A percentile compares a stretch with the other conserved stretches of the same genome.
Evolutionary conservation across 495 filamentous ascomycete species (phyloP).

Genomic region (Geoglossum glabrum): DNA sequence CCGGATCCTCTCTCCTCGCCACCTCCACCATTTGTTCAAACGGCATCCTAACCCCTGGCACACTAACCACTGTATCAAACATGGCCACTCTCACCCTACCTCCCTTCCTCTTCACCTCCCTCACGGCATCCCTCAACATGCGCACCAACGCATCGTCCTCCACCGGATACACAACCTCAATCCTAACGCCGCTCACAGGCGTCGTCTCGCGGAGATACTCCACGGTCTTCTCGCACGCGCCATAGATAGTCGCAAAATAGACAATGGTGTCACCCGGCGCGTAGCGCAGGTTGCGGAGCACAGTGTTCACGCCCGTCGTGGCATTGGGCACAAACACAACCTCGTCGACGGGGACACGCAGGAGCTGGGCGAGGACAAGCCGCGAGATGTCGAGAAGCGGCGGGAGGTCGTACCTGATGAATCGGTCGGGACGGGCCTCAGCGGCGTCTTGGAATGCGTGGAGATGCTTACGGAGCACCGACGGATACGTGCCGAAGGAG

Average conservation of each 20-base stretch:
- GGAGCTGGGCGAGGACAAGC: conserved; percentile 35
- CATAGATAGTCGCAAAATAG: conserved; percentile 58
- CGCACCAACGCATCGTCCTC: conserved; percentile 34
- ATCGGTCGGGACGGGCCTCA: conserved; percentile 51
- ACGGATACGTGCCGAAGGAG: conserved; percentile 62
- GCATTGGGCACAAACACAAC: conserved; percentile 68
- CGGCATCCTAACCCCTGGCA: conserved; percentile 60
- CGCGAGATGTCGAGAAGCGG: conserved; percentile 42
- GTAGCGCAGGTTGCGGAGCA: conserved; percentile 50
- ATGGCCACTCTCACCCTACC: conserved; percentile 37
- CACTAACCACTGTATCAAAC: conserved; percentile 59
- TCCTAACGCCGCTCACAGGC: conserved; percentile 21
- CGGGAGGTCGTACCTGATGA: conserved; percentile 43
- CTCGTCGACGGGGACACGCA: conserved; percentile 39
- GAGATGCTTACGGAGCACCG: conserved; percentile 32
- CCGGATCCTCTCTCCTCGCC: conserved; percentile 33
- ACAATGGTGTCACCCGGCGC: conserved; percentile 36
- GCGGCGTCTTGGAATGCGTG: conserved; percentile 33
- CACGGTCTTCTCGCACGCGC: conserved; percentile 48
- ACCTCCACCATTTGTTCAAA: conserved; percentile 43
- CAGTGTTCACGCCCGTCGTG: conserved; percentile 59
- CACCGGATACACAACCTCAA: conserved; percentile 35
- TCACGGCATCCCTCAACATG: conserved; percentile 22
- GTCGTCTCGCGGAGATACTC: conserved; percentile 44
- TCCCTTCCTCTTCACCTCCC: conserved; percentile 19